Evolutionary conservation across 495 filamentous ascomycete species (phyloP).

Genomic region (Trichoderma virens): DNA sequence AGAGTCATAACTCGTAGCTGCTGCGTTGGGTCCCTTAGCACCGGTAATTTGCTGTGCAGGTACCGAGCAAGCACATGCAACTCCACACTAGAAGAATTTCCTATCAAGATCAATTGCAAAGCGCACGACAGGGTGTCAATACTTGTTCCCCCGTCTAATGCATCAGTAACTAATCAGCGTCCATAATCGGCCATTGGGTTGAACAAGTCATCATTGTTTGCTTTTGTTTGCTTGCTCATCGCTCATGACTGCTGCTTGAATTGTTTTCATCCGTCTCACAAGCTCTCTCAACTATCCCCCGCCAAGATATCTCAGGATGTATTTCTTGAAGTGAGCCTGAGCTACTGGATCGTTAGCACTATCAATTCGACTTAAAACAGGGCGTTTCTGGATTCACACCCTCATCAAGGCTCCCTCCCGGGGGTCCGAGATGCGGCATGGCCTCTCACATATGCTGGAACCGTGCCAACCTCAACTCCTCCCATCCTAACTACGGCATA

Average conservation of each 20-base stretch:
- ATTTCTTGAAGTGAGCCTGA: neutral
- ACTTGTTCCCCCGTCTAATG: too few species aligned
- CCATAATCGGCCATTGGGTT: neutral
- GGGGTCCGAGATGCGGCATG: slow-evolving; percentile 36
- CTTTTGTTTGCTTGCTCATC: neutral
- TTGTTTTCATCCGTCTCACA: neutral
- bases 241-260: neutral
- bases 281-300: neutral
- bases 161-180: neutral
- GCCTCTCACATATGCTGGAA: neutral
- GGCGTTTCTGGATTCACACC: neutral
- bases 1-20: neutral
- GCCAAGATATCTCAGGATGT: neutral
- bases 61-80: neutral
- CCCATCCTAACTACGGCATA: neutral
- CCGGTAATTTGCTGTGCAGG: neutral
- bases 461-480: neutral
- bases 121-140: neutral
- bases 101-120: neutral
- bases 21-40: too few species aligned
- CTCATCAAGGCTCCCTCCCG: neutral
- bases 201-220: neutral
- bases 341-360: neutral
- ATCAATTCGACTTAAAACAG: neutral
- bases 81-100: neutral